A percentile compares a stretch with the other conserved stretches of the same genome.
phyloP scores from a whole-genome alignment of 805 yeast genomes.

The Pachysolen tannophilus region DNA sequence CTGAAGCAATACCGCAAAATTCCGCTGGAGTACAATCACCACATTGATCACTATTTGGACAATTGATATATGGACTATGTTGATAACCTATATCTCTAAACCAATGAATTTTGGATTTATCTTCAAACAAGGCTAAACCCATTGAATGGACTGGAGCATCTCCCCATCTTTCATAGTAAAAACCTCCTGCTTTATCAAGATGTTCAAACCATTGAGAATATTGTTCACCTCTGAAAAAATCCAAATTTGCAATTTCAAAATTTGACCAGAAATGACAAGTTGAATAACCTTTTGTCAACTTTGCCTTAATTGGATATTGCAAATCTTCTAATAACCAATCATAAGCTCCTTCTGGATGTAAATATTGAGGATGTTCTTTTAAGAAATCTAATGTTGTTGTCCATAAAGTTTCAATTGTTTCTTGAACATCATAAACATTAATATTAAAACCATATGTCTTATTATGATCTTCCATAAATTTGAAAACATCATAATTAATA shows the following conservation, averaged over 20 bases:
- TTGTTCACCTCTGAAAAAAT: slow-evolving; percentile 56
- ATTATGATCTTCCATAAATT: slow-evolving; percentile 56
- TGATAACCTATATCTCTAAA: slow-evolving; percentile 80
- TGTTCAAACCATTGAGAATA: slow-evolving; percentile 56
- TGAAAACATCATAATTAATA: slow-evolving; percentile 70
- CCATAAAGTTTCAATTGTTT: slow-evolving; percentile 58
- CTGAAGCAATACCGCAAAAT: neutral
- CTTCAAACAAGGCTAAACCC: slow-evolving; percentile 67
- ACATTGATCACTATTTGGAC: slow-evolving; percentile 57
- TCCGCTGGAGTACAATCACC: too few species aligned
- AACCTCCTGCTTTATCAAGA: slow-evolving; percentile 67
- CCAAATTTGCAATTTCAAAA: slow-evolving; percentile 81
- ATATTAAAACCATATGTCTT: slow-evolving; percentile 72
- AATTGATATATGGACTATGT: slow-evolving; percentile 67
- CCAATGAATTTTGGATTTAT: slow-evolving; percentile 69
- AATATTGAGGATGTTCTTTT: slow-evolving; percentile 45
- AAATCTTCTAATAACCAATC: slow-evolving; percentile 43
- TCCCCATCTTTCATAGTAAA: slow-evolving; percentile 90
- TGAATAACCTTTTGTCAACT: slow-evolving; percentile 36
- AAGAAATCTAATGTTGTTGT: slow-evolving; percentile 58
- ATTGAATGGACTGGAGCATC: slow-evolving; percentile 87
- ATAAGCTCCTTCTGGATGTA: slow-evolving; percentile 46
- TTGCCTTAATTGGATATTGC: slow-evolving; percentile 39
- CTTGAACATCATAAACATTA: slow-evolving; percentile 61
- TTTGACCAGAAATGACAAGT: slow-evolving; percentile 87